A percentile compares a stretch with the other conserved stretches of the same genome.
These are phyloP conservation scores for Pochonia chlamydosporia DNA, from an alignment of 2,329 filamentous ascomycete genomes.

Conservation along the genomic window DNA sequence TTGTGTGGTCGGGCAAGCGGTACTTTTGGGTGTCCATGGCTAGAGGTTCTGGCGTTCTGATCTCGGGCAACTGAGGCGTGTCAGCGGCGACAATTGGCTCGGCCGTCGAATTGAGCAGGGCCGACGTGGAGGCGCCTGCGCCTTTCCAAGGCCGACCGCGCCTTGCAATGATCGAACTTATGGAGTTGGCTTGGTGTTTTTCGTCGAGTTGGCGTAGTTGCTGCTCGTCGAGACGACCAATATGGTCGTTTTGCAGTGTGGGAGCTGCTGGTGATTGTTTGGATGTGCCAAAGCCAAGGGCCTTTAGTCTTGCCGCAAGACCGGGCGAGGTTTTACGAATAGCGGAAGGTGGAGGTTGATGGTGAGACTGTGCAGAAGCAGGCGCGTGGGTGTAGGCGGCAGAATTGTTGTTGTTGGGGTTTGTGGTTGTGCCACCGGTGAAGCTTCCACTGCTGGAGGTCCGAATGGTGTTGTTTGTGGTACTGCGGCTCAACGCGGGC, in stretches of 20 bases:
- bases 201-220: conserved; percentile 65
- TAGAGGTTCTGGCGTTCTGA: conserved; percentile 41
- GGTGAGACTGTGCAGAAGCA: conserved; percentile 11
- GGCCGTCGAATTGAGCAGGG: conserved; percentile 19
- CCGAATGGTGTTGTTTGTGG: conserved; percentile 3
- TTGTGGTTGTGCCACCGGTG: neutral
- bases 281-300: conserved; percentile 51
- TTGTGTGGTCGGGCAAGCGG: conserved; percentile 63
- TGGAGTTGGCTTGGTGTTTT: conserved; percentile 37
- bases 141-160: conserved; percentile 70
- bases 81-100: conserved; percentile 20
- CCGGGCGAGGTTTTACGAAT: conserved; percentile 57
- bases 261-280: conserved; percentile 27
- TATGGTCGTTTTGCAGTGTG: conserved; percentile 33
- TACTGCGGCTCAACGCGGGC: conserved; percentile 9
- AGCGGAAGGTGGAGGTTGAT: conserved; percentile 21
- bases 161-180: conserved; percentile 48
- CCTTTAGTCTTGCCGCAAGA: conserved; percentile 58
- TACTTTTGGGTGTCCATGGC: conserved; percentile 72
- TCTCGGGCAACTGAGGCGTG: conserved; percentile 43
- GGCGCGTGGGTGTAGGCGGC: conserved; percentile 19
- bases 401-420: conserved; percentile 6
- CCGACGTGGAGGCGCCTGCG: conserved; percentile 37
- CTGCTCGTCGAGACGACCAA: conserved; percentile 65
- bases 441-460: conserved; percentile 7